Evolutionary conservation across 108 stramenopile genomes (phyloP), one percentile per base, ranked within the genome.

Genomic region (Bacterosira constricta): DNA sequence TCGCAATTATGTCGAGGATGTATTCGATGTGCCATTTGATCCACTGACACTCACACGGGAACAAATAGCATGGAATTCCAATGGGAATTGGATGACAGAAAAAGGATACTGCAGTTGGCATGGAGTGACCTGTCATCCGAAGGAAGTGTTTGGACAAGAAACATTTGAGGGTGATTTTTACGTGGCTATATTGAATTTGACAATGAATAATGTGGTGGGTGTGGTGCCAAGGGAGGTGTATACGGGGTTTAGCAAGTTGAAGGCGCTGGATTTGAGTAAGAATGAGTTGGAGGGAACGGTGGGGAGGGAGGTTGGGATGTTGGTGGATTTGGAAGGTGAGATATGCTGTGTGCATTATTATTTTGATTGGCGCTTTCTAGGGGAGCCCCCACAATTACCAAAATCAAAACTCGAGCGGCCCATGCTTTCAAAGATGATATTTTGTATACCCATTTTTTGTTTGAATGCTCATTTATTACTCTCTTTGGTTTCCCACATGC

Each of bases 131-230:
- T 80, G 79, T 59, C 79, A 75, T 38, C 47, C 65, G 17, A 31
- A 66, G 30, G 51, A 65, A 17, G 52, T 8, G 4, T 50, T n/a
- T n/a, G 41, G 12, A n/a, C 41, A 12, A 8, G 53, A 34, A 13
- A 54, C 13, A 17, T 26, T 34, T 25, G 66, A 74, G 41, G 74
- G 46, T 35, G 75, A 76, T 50, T 69, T 42, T 29, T 38, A 76
- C 49, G 75, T 80, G 32, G 47, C 69, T 7, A 64, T 63, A 8
- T 38, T 90, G 31, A 82, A 84, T 72, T 63, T 90, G 54, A 82
- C 83, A 0, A 73, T 68, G 20, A 90, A 90, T 57, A 79, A 80
- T 23, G 12, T 90, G 12, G 36, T 70, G 21, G 89, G 89, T 31
- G 70, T 66, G n/a, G 31, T 90, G 4, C 86, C 89, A 0, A 30